A percentile compares a stretch with the other conserved stretches of the same genome.
Evolutionary conservation across 257 asterid genomes (phyloP).

Genomic region (Jaltomata sinuosa): DNA sequence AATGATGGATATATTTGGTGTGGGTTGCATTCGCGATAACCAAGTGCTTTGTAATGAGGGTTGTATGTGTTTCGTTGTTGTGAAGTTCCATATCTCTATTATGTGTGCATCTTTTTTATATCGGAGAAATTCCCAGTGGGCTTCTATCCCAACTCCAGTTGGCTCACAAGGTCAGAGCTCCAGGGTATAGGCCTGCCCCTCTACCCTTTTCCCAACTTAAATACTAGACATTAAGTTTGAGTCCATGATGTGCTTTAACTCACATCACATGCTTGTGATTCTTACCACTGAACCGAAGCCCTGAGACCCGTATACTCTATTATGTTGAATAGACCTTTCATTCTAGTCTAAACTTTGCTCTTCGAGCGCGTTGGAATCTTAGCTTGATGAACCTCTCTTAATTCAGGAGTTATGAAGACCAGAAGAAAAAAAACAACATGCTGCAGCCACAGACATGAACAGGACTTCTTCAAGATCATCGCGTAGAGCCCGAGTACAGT

Average conservation of each 20-base stretch:
- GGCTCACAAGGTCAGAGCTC: neutral
- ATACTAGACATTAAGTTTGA: neutral
- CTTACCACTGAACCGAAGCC: neutral
- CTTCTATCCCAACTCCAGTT: neutral
- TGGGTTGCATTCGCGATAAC: neutral
- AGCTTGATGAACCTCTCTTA: neutral
- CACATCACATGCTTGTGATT: neutral
- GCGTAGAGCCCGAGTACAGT: constrained; percentile 52
- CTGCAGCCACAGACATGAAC: constrained; percentile 28
- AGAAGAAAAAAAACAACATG: constrained; percentile 45
- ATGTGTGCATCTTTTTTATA: neutral
- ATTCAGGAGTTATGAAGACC: constrained; percentile 59
- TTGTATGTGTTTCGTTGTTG: neutral
- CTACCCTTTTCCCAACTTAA: neutral
- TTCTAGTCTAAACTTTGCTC: neutral
- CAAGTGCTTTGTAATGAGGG: neutral
- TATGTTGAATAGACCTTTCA: neutral
- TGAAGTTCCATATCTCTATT: neutral
- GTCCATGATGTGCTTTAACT: neutral
- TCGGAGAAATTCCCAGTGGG: neutral
- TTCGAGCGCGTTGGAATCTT: neutral
- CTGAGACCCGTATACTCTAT: neutral
- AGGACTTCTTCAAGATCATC: constrained; percentile 52
- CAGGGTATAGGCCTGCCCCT: neutral
- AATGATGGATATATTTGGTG: neutral